Conservation (phyloP, 2,329 filamentous ascomycete genomes). For the Trichoderma polysporum region DNA sequence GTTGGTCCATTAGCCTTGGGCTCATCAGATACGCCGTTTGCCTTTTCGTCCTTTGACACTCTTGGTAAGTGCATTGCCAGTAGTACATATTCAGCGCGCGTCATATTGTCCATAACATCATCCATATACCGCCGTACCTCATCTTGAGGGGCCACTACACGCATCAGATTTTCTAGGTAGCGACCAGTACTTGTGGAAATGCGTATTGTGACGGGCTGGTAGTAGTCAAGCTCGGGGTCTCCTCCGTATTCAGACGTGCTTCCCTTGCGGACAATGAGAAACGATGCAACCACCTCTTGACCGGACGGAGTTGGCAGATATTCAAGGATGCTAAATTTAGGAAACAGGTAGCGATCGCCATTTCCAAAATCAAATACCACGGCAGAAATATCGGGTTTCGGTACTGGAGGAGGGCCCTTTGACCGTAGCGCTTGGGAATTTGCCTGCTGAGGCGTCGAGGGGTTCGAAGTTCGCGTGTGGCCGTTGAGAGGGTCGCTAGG, state of each 20-base stretch:
- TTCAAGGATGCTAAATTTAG: slow-evolving; percentile 75
- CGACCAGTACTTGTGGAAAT: slow-evolving; percentile 55
- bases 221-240: slow-evolving; percentile 67
- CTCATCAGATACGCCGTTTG: slow-evolving; percentile 32
- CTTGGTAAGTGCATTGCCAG: slow-evolving; percentile 65
- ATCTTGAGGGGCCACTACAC: slow-evolving; percentile 61
- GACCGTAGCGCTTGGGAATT: slow-evolving; percentile 58
- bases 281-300: slow-evolving; percentile 69
- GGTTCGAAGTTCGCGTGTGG: slow-evolving; percentile 26
- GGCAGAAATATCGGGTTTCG: slow-evolving; percentile 63
- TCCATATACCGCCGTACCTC: slow-evolving; percentile 68
- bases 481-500: slow-evolving; percentile 38
- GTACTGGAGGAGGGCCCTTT: slow-evolving; percentile 55
- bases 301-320: slow-evolving; percentile 52
- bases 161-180: slow-evolving; percentile 59
- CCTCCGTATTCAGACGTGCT: slow-evolving; percentile 64
- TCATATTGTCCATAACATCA: slow-evolving; percentile 68
- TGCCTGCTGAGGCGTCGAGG: slow-evolving; percentile 24
- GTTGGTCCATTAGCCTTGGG: slow-evolving; percentile 33
- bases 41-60: slow-evolving; percentile 32
- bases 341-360: slow-evolving; percentile 76
- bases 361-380: slow-evolving; percentile 70
- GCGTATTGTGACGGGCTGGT: slow-evolving; percentile 70
- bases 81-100: slow-evolving; percentile 64
- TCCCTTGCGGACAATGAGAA: slow-evolving; percentile 72